A percentile compares a stretch with the other conserved stretches of the same genome.
These are phyloP conservation scores for Scedosporium apiospermum DNA, from an alignment of 2,329 filamentous ascomycete species.

Conservation along the genomic window DNA sequence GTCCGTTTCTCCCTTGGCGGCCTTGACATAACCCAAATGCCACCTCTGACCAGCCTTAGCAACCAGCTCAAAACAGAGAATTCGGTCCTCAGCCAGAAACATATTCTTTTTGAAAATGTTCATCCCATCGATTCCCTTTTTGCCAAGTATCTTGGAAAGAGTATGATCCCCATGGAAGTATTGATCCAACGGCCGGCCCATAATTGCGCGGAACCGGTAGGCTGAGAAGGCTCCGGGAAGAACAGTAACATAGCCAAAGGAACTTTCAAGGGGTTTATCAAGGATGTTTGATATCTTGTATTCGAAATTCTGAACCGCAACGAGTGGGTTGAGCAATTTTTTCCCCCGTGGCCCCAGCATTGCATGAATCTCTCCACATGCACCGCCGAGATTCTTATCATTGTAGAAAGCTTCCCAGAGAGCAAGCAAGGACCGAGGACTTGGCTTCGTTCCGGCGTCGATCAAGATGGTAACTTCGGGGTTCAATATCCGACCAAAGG, in stretches of 20 bases:
- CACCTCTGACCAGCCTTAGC: slow-evolving; percentile 98
- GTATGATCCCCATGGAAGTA: slow-evolving; percentile 99
- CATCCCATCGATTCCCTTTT: slow-evolving; percentile 99
- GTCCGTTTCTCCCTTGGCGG: slow-evolving; percentile 97
- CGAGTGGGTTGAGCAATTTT: slow-evolving; percentile 91
- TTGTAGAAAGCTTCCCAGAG: slow-evolving; percentile 99
- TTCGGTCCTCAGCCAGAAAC: slow-evolving; percentile 99
- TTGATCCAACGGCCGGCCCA: slow-evolving; percentile 92
- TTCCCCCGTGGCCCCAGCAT: slow-evolving; percentile 88
- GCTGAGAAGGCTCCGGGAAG: slow-evolving; percentile 98
- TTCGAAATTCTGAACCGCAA: slow-evolving; percentile 96
- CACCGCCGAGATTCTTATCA: slow-evolving; percentile 95
- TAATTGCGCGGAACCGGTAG: slow-evolving; percentile 95
- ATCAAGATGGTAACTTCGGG: slow-evolving; percentile 93
- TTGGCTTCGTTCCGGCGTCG: slow-evolving; percentile 95
- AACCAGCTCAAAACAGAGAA: slow-evolving; percentile 97
- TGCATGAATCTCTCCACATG: slow-evolving; percentile 97
- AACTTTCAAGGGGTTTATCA: slow-evolving; percentile 93
- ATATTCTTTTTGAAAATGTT: slow-evolving; percentile 99
- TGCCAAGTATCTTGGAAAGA: slow-evolving; percentile 84
- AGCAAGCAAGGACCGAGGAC: slow-evolving; percentile 77
- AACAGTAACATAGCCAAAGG: slow-evolving; percentile 96
- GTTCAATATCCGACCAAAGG: slow-evolving; percentile 92
- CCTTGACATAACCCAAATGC: slow-evolving; percentile 98
- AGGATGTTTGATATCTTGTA: slow-evolving; percentile 99